Evolutionary conservation across 495 filamentous ascomycete species (phyloP).

Genomic region (Neurospora africana): DNA sequence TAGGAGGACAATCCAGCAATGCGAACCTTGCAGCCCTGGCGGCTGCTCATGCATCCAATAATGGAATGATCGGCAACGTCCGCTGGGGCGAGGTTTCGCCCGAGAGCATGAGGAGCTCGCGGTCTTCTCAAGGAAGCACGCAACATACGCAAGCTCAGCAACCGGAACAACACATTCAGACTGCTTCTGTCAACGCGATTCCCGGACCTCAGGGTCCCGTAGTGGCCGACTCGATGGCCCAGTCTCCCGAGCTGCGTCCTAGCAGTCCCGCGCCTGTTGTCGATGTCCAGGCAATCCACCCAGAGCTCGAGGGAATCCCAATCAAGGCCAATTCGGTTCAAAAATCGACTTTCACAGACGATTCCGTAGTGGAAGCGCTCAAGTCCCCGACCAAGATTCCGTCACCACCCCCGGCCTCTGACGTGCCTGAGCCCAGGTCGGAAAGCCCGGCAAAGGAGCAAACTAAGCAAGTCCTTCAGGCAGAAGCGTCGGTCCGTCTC

Average conservation of each 20-base stretch:
- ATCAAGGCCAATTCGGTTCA: constrained; percentile 30
- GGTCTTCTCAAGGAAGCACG: constrained; percentile 15
- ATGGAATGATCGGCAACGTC: constrained; percentile 18
- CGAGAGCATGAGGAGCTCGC: constrained; percentile 19
- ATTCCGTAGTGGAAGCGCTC: constrained; percentile 10
- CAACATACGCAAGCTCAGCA: not conserved
- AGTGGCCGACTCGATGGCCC: constrained; percentile 7
- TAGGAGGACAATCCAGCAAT: constrained; percentile 12
- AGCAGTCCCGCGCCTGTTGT: constrained; percentile 24
- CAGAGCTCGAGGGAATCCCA: constrained; percentile 35
- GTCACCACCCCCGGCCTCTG: constrained; percentile 11
- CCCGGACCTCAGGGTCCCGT: not conserved
- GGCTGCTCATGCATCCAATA: constrained; percentile 1
- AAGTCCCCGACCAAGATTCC: constrained; percentile 14
- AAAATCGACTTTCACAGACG: constrained; percentile 33
- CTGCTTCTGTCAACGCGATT: not conserved
- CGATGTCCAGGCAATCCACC: constrained; percentile 35
- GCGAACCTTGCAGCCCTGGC: constrained; percentile 8
- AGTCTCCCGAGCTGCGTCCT: constrained; percentile 9
- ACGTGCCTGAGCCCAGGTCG: constrained; percentile 7
- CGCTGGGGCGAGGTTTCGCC: constrained; percentile 10
- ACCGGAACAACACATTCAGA: not conserved
- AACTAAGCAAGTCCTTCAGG: constrained; percentile 30
- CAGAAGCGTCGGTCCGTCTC: constrained; percentile 30
- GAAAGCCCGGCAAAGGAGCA: constrained; percentile 16